Evolutionary conservation across 2,329 filamentous ascomycete genomes (phyloP).

Genomic region (Ophiostoma quercus): DNA sequence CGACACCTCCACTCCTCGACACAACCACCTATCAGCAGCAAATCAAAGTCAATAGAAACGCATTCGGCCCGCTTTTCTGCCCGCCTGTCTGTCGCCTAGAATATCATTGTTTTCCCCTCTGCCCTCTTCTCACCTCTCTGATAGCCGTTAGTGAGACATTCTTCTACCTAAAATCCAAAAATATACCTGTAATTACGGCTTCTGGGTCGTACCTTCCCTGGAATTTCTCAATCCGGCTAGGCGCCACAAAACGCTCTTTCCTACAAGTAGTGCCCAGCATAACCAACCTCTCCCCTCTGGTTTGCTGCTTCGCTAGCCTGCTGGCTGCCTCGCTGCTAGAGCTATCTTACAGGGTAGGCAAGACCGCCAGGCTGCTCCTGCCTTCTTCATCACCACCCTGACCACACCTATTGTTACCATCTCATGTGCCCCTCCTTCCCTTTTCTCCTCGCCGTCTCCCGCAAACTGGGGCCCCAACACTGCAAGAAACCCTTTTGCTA

Average conservation of each 20-base stretch:
- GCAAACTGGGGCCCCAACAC: neutral
- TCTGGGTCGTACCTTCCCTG: constrained; percentile 6
- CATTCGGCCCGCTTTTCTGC: neutral
- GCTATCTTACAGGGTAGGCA: neutral
- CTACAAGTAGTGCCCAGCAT: neutral
- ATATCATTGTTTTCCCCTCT: neutral
- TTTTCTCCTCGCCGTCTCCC: neutral
- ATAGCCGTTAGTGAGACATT: neutral
- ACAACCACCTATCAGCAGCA: neutral
- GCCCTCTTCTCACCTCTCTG: neutral
- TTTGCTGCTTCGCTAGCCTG: neutral
- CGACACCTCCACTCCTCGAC: neutral
- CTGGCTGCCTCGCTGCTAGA: neutral
- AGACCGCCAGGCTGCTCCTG: neutral
- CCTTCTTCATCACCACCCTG: neutral
- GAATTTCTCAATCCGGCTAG: neutral
- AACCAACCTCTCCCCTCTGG: constrained; percentile 7
- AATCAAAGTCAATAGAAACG: neutral
- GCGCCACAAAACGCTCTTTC: neutral
- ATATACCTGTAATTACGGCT: constrained; percentile 12
- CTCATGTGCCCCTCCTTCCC: constrained; percentile 13
- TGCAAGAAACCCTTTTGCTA: neutral
- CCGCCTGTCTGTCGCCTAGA: neutral
- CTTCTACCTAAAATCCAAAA: constrained; percentile 1
- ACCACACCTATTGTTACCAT: neutral